A percentile compares a stretch with the other conserved stretches of the same genome.
Conservation (phyloP, 2,329 filamentous ascomycete genomes). For the Xylariales sp. region DNA sequence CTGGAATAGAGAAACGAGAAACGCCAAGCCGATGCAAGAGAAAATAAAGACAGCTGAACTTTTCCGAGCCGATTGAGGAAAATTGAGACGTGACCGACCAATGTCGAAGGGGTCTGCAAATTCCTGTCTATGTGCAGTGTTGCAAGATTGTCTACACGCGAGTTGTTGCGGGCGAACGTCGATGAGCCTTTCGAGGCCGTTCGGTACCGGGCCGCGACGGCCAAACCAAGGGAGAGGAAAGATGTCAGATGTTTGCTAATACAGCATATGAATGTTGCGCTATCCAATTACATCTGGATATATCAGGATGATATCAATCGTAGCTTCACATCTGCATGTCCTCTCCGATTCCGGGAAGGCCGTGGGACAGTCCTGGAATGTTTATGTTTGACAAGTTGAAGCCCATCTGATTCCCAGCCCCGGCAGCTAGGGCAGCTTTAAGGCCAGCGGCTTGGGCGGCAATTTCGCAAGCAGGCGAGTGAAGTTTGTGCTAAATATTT, state of each 20-base stretch:
- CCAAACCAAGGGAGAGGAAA: too few species aligned
- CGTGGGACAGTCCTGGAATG: slow-evolving; percentile 20
- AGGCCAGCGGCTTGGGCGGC: slow-evolving; percentile 57
- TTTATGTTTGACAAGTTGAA: slow-evolving; percentile 21
- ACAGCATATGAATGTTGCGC: too few species aligned
- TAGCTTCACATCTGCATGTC: slow-evolving; percentile 37
- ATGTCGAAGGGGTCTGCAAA: slow-evolving; percentile 4
- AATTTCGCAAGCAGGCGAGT: slow-evolving; percentile 86
- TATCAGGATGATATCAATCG: not conserved
- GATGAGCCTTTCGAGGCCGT: too few species aligned
- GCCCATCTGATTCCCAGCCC: slow-evolving; percentile 16
- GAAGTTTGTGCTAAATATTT: slow-evolving; percentile 67
- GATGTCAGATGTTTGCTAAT: too few species aligned
- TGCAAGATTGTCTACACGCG: too few species aligned
- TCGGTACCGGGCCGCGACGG: too few species aligned
- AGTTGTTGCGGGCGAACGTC: too few species aligned
- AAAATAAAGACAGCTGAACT: too few species aligned
- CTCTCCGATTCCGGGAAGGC: slow-evolving; percentile 52
- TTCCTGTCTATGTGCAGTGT: slow-evolving; percentile 12
- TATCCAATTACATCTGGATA: slow-evolving; percentile 3
- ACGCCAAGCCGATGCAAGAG: slow-evolving; percentile 10
- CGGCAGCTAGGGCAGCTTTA: slow-evolving; percentile 18
- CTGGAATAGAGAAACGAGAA: slow-evolving; percentile 4
- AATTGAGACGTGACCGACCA: not conserved
- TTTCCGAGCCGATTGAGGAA: slow-evolving; percentile 6